Percentiles rank a stretch among this genome's conserved stretches.
phyloP scores from a whole-genome alignment of 2,329 filamentous ascomycete species.

The Paecilomyces variotii region DNA sequence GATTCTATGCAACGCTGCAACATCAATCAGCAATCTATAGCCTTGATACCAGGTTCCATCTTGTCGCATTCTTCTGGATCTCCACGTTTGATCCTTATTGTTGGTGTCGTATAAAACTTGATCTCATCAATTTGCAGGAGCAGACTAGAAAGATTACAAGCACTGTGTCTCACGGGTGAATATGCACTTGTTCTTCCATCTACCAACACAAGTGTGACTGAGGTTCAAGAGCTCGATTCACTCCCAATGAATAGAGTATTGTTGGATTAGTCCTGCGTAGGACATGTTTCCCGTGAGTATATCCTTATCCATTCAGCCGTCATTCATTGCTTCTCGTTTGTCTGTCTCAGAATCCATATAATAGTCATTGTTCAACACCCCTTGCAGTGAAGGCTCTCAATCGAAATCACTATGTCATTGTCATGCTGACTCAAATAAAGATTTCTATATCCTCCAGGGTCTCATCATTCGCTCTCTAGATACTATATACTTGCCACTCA shows the following conservation, averaged over 20 bases:
- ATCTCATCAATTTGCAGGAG: neutral
- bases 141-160: neutral
- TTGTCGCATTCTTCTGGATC: neutral
- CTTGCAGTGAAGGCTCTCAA: neutral
- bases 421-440: slow-evolving; percentile 1
- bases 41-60: neutral
- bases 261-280: neutral
- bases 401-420: neutral
- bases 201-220: neutral
- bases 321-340: neutral
- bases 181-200: neutral
- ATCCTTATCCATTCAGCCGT: neutral
- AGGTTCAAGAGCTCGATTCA: neutral
- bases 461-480: neutral
- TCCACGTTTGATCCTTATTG: neutral
- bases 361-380: neutral
- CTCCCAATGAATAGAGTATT: neutral
- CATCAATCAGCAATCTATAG: neutral
- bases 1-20: neutral
- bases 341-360: neutral
- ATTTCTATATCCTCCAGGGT: slow-evolving; percentile 1
- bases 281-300: neutral
- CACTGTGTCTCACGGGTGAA: neutral
- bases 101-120: neutral
- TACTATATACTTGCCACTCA: neutral